These are phyloP conservation scores for Chlamydomonas sphaeroides DNA, from an alignment of 139 green algal species.

Conservation along the genomic window DNA sequence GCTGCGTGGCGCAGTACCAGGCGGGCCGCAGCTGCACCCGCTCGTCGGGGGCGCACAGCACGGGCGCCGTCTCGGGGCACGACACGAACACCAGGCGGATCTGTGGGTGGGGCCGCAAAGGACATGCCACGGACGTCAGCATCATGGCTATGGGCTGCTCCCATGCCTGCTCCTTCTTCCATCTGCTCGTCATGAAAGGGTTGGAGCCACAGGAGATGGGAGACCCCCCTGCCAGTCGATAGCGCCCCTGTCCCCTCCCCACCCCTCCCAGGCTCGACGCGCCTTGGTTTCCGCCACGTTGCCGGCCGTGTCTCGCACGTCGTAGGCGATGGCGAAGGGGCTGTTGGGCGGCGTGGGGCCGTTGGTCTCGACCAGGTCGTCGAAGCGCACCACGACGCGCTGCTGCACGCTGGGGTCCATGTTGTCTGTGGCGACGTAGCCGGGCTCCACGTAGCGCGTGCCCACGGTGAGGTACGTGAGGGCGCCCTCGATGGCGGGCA, in stretches of 20 bases:
- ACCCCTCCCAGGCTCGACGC: too few species aligned
- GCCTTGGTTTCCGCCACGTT: slow-evolving; percentile 40
- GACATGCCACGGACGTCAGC: too few species aligned
- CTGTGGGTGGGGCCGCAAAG: background rate
- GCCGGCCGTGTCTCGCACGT: slow-evolving; percentile 47
- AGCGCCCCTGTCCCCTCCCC: too few species aligned
- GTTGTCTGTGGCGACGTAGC: slow-evolving; percentile 41
- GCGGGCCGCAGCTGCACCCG: slow-evolving; percentile 5
- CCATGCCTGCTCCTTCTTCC: too few species aligned
- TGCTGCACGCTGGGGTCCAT: slow-evolving; percentile 1
- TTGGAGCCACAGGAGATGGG: too few species aligned
- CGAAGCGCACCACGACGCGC: background rate
- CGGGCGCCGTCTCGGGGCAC: slow-evolving; percentile 15
- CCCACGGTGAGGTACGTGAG: slow-evolving; percentile 39
- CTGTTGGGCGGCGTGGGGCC: slow-evolving; percentile 29
- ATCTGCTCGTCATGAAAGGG: too few species aligned
- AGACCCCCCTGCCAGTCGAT: too few species aligned
- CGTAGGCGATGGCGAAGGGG: slow-evolving; percentile 55
- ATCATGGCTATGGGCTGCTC: too few species aligned
- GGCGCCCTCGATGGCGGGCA: slow-evolving; percentile 20
- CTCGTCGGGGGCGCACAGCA: slow-evolving; percentile 19
- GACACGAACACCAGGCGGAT: slow-evolving; percentile 53
- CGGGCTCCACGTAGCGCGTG: slow-evolving; percentile 22
- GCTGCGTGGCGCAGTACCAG: slow-evolving; percentile 22
- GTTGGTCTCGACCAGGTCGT: slow-evolving; percentile 41